Evolutionary conservation across 1,139 yeast species (phyloP).

Genomic region (Sugiyamaella neomexicana): DNA sequence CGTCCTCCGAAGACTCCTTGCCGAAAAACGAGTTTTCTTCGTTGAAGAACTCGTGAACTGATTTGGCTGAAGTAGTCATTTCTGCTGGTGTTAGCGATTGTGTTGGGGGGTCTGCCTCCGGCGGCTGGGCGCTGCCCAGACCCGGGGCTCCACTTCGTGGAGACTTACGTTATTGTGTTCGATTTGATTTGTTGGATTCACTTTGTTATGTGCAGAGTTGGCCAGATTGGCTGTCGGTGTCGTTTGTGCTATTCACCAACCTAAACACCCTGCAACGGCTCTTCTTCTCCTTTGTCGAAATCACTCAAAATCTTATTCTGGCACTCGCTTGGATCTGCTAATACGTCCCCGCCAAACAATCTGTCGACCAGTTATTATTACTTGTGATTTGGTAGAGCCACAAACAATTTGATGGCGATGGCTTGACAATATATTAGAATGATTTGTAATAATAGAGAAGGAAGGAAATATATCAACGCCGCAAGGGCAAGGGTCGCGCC

Average conservation of each 20-base stretch:
- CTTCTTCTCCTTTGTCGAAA: too few relatives aligned
- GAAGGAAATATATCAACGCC: slow-evolving; percentile 4
- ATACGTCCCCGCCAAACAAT: too few relatives aligned
- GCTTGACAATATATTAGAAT: background rate
- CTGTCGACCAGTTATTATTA: too few relatives aligned
- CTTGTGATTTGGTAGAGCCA: background rate
- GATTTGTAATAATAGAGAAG: slow-evolving; percentile 7
- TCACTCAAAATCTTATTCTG: too few relatives aligned
- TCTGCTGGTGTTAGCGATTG: too few relatives aligned
- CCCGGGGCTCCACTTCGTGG: background rate
- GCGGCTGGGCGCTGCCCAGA: slow-evolving; percentile 1
- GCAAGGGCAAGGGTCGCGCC: slow-evolving; percentile 11
- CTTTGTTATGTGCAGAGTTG: too few relatives aligned
- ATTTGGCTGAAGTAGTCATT: slow-evolving; percentile 23
- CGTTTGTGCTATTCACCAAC: too few relatives aligned
- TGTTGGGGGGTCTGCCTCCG: background rate
- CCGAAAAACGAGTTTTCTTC: slow-evolving; percentile 22
- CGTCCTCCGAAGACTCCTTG: slow-evolving; percentile 1
- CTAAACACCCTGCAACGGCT: too few relatives aligned
- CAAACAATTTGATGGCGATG: background rate
- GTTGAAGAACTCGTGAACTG: slow-evolving; percentile 24
- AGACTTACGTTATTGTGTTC: background rate
- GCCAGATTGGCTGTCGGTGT: too few relatives aligned
- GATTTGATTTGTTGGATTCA: too few relatives aligned
- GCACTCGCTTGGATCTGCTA: too few relatives aligned